A percentile compares a stretch with the other conserved stretches of the same genome.
These are phyloP conservation scores for Paecilomyces formosus DNA, from an alignment of 2,329 filamentous ascomycete genomes.

Conservation along the genomic window DNA sequence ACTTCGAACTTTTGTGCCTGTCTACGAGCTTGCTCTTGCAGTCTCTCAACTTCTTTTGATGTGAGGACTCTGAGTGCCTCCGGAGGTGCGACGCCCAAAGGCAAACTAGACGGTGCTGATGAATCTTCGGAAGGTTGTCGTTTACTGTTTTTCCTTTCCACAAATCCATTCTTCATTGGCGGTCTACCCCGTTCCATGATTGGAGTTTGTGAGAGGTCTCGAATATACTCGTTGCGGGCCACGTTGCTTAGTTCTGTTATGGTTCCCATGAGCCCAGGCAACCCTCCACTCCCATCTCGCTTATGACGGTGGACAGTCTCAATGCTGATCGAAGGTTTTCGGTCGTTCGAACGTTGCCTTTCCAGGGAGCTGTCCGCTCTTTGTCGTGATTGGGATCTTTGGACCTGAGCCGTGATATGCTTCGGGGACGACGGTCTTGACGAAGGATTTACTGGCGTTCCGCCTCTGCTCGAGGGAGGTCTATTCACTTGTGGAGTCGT, in stretches of 20 bases:
- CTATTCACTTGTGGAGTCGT: not conserved
- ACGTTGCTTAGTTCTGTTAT: not conserved
- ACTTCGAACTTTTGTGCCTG: constrained; percentile 19
- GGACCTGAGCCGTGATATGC: constrained; percentile 2
- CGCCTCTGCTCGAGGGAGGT: not conserved
- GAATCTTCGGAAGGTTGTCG: constrained; percentile 2
- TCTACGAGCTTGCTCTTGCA: constrained; percentile 15
- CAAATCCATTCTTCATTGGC: constrained; percentile 5
- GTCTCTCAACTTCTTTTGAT: constrained; percentile 11
- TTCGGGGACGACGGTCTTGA: not conserved
- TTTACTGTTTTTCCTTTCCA: constrained; percentile 4
- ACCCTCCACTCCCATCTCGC: constrained; percentile 4
- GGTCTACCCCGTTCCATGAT: constrained; percentile 7
- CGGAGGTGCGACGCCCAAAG: constrained; percentile 11
- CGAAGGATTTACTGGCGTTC: not conserved
- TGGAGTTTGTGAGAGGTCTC: constrained; percentile 4
- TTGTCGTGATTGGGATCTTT: not conserved
- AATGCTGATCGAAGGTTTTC: not conserved
- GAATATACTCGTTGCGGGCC: constrained; percentile 1
- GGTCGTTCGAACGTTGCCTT: constrained; percentile 1
- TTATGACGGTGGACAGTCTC: constrained; percentile 2
- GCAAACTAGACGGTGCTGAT: constrained; percentile 5
- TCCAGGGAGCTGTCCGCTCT: constrained; percentile 4
- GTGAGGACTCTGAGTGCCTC: constrained; percentile 11
- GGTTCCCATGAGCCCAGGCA: not conserved